Base-by-base conservation (phyloP, 2,329 filamentous ascomycete species). In the Phoma sp. region DNA sequence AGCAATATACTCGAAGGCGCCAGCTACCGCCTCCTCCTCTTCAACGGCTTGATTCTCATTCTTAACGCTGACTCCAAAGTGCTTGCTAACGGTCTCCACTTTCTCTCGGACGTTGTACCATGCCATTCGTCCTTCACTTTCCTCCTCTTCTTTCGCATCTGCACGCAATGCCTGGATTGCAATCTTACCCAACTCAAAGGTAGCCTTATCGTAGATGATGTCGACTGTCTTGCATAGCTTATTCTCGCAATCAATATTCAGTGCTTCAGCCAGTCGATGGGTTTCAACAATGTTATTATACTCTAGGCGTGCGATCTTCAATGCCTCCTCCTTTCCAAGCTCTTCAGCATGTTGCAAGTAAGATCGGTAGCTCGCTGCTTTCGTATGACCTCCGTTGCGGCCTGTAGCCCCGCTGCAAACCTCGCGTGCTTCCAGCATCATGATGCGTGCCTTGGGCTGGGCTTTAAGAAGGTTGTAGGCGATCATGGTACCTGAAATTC, bases 191-290 rank as follows among this genome's bases (percentile, higher is more conserved):
- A 38, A 5, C 28, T 69, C 60, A 45, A 73, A 76, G 0, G 68
- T 66, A 11, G 42, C 37, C 11, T 54, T 17, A 42, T 85, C 82
- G 64, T 85, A 87, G 26, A 87, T 74, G 2, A 87, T 73, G 65
- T 88, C 85, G 2, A 86, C 77, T 0, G 85, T 87, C 20, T 79
- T 74, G 59, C 83, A 81, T 9, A 78, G 66, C 30, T 72, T 64
- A 42, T 78, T 80, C 61, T 87, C 84, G 18, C 71, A 74, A 2
- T 66, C 60, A 5, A 71, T 64, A 79, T 10, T 73, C 49, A 86
- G 69, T 15, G 78, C 71, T 5, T 68, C 65, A 0, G 83, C 82
- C 55, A 88, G 81, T 0, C 66, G 69, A 62, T 87, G 85, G 9
- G 85, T 80, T n/a, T 79, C 80, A 21, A 76, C 71, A 49, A 88